phyloP scores from a whole-genome alignment of 352 stramenopile species.

The Phytopythium helicoides region DNA sequence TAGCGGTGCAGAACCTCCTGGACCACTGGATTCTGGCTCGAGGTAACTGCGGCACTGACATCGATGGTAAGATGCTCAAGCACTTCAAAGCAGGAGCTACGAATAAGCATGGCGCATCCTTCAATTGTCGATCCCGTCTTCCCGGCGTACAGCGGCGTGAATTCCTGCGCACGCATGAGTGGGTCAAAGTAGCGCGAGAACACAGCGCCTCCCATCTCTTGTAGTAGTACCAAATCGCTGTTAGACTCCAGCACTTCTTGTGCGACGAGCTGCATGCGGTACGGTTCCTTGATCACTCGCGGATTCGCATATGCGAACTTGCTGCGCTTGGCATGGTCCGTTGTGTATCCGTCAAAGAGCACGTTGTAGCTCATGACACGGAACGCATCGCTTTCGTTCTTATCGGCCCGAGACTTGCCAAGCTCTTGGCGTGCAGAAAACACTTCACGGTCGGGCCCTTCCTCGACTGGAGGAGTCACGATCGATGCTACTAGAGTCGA shows the following conservation, averaged over 20 bases:
- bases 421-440: conserved; percentile 35
- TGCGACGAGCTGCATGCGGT: conserved; percentile 72
- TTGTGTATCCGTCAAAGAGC: conserved; percentile 69
- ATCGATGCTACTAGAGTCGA: background rate
- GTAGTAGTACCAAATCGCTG: conserved; percentile 63
- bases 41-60: conserved; percentile 28
- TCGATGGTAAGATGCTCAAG: conserved; percentile 41
- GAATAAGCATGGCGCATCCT: conserved; percentile 62
- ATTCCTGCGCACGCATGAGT: conserved; percentile 48
- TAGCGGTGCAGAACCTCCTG: conserved; percentile 36
- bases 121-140: conserved; percentile 72
- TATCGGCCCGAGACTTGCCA: conserved; percentile 13
- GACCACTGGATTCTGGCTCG: conserved; percentile 27
- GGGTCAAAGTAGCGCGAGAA: conserved; percentile 57
- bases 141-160: conserved; percentile 44
- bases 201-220: conserved; percentile 68
- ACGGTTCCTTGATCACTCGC: conserved; percentile 50
- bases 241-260: conserved; percentile 68
- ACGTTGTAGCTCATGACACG: conserved; percentile 87
- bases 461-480: conserved; percentile 38
- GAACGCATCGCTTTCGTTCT: conserved; percentile 13
- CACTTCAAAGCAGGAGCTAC: conserved; percentile 46
- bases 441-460: conserved; percentile 46
- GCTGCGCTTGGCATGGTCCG: conserved; percentile 46
- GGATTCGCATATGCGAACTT: conserved; percentile 61